Conservation (phyloP, 140 eudicot genomes). For the Cichorium intybus region DNA sequence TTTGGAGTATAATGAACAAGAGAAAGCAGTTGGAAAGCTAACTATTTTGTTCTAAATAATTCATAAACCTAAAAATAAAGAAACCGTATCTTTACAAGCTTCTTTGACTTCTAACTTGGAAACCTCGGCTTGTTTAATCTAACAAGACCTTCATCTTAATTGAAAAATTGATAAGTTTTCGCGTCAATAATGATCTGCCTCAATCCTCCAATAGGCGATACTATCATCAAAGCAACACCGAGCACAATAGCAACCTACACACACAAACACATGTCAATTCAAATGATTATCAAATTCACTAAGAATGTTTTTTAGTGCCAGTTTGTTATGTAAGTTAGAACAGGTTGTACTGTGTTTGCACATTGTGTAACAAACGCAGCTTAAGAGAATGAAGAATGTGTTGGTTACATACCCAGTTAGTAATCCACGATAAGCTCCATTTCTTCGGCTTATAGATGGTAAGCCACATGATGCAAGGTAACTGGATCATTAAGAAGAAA, state of each 20-base stretch:
- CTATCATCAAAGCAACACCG: slow-evolving; percentile 53
- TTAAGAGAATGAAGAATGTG: neutral
- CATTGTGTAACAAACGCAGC: too few species aligned
- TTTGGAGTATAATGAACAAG: slow-evolving; percentile 2
- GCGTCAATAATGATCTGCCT: slow-evolving; percentile 47
- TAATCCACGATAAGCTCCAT: slow-evolving; percentile 56
- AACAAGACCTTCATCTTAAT: slow-evolving; percentile 12
- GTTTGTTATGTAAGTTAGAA: neutral
- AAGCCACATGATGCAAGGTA: slow-evolving; percentile 88
- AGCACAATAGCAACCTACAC: slow-evolving; percentile 59
- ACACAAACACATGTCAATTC: neutral
- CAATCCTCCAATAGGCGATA: slow-evolving; percentile 70
- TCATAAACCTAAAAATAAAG: slow-evolving; percentile 4
- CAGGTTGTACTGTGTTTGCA: too few species aligned
- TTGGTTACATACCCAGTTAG: slow-evolving; percentile 59
- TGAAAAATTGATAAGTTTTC: slow-evolving; percentile 44
- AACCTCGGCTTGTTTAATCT: slow-evolving; percentile 9
- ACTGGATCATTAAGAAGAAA: slow-evolving; percentile 31
- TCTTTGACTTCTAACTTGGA: slow-evolving; percentile 28
- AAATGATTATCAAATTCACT: neutral
- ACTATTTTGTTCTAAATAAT: slow-evolving; percentile 2
- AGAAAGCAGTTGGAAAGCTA: slow-evolving; percentile 4
- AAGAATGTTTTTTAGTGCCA: neutral
- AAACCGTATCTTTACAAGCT: slow-evolving; percentile 15
- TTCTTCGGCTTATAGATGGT: slow-evolving; percentile 60